Evolutionary conservation across 768 basidiomycete genomes (phyloP).

Genomic region (Lactarius quietus): DNA sequence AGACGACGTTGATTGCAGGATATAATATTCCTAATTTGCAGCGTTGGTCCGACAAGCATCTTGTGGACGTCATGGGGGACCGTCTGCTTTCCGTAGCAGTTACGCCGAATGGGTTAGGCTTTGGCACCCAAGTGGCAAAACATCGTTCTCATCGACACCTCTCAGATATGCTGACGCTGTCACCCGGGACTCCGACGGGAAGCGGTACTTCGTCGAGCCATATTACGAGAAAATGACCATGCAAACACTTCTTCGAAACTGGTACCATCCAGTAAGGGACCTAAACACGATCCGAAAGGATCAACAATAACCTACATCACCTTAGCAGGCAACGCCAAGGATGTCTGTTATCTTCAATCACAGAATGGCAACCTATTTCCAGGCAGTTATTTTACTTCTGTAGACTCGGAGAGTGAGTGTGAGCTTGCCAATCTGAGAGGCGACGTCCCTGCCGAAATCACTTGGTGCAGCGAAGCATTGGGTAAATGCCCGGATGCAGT

Average conservation of each 20-base stretch:
- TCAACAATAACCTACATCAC: slow-evolving; percentile 5
- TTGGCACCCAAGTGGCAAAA: not conserved
- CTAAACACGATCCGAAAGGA: not conserved
- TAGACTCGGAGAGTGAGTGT: slow-evolving; percentile 37
- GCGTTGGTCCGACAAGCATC: slow-evolving; percentile 66
- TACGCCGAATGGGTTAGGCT: slow-evolving; percentile 75
- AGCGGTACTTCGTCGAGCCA: slow-evolving; percentile 75
- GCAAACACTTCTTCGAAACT: slow-evolving; percentile 46
- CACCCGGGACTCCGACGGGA: slow-evolving; percentile 47
- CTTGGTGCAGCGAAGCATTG: slow-evolving; percentile 78
- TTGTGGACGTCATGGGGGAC: slow-evolving; percentile 52
- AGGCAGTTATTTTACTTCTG: slow-evolving; percentile 37
- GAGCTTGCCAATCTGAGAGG: slow-evolving; percentile 60
- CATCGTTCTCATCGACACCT: slow-evolving; percentile 20
- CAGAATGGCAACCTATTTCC: slow-evolving; percentile 88
- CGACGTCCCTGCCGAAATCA: slow-evolving; percentile 66
- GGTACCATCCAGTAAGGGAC: slow-evolving; percentile 20
- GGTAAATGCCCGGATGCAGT: slow-evolving; percentile 78
- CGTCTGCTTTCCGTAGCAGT: slow-evolving; percentile 65
- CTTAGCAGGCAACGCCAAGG: slow-evolving; percentile 17
- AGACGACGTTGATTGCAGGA: slow-evolving; percentile 36
- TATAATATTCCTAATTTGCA: slow-evolving; percentile 44
- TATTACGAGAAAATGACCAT: slow-evolving; percentile 65
- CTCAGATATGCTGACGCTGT: slow-evolving; percentile 75
- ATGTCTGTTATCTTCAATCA: slow-evolving; percentile 76